These are phyloP conservation scores for Tanacetum coccineum DNA, from an alignment of 129 eudicot species.

Conservation along the genomic window DNA sequence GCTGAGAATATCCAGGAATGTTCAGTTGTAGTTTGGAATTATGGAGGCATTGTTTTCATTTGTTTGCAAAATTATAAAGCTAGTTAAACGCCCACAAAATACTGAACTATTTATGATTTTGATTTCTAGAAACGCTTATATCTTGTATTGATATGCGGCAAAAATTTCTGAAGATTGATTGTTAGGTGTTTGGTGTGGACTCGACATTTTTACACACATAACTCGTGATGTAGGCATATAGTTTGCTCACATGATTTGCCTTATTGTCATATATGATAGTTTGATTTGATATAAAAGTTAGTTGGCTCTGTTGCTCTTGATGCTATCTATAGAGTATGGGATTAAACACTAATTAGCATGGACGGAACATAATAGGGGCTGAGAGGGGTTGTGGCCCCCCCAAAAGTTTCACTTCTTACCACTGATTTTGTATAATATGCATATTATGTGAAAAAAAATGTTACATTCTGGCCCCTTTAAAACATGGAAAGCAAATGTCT, in stretches of 20 bases:
- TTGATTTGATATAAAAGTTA: not conserved
- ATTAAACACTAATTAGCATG: not conserved
- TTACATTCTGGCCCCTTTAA: too few relatives aligned
- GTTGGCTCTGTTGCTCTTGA: not conserved
- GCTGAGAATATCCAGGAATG: conserved; percentile 10
- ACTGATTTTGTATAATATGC: too few relatives aligned
- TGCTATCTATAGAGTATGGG: not conserved
- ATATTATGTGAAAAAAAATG: too few relatives aligned
- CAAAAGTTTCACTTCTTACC: too few relatives aligned
- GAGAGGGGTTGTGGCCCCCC: too few relatives aligned
- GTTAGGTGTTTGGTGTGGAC: not conserved
- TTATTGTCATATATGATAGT: not conserved
- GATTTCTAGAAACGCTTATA: conserved; percentile 5
- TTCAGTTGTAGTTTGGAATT: not conserved
- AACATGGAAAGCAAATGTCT: too few relatives aligned
- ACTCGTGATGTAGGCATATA: conserved; percentile 3
- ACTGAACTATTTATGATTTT: conserved; percentile 1
- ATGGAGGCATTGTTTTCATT: conserved; percentile 3
- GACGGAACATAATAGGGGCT: too few relatives aligned
- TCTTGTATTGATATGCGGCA: not conserved
- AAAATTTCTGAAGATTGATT: not conserved
- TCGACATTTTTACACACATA: conserved; percentile 5
- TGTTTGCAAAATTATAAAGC: not conserved
- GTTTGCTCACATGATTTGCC: not conserved
- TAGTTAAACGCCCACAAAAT: not conserved